Evolutionary conservation across 495 filamentous ascomycete genomes (phyloP), one percentile per base, ranked within the genome.

Genomic region (Friedmanniomyces endolithicus): DNA sequence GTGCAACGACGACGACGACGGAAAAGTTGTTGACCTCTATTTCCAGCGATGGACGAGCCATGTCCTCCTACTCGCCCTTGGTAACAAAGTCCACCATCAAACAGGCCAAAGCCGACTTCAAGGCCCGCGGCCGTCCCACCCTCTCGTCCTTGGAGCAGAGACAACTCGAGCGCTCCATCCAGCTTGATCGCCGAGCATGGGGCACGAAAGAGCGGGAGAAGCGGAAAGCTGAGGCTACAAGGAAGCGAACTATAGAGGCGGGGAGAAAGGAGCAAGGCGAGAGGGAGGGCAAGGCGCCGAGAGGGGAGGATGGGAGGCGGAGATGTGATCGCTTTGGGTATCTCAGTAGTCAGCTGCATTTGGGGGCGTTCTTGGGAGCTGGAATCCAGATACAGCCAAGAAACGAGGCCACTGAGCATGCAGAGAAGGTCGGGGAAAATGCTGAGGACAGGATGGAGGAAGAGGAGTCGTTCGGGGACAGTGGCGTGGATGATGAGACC

Each of bases 141-240:
- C 20, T 65, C 20, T 59, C 61, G n/a, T 55, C 56, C 1, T 31
- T 39, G 20, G 63, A 63, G 50, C 14, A 59, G 34, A 59, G 52
- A 24, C 61, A 61, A 45, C 46, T 65, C 22, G 48, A 57, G 40
- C 63, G 63, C 12, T 37, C 53, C 14, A 43, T 52, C 11, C 53
- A 65, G 53, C 56, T 65, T 12, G 62, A 58, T 25, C 54, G 56
- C 6, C 62, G 63, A 16, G 63, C 63, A 43, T 51, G 55, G 27
- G 25, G 48, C n/a, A 35, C 48, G n/a, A 48, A 54, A 35, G 54
- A 61, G 39, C 19, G 48, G 31, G 61, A 63, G 53, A 60, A 56
- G 52, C 27, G 53, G 37, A 61, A 55, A 34, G 52, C 59, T 16
- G 54, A 61, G 34, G 50, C 46, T 41, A 31, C n/a, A 25, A 49